Evolutionary conservation across 208 protist species (phyloP), one percentile per base, ranked within the genome.

Genomic region (Acanthamoeba polyphaga): DNA sequence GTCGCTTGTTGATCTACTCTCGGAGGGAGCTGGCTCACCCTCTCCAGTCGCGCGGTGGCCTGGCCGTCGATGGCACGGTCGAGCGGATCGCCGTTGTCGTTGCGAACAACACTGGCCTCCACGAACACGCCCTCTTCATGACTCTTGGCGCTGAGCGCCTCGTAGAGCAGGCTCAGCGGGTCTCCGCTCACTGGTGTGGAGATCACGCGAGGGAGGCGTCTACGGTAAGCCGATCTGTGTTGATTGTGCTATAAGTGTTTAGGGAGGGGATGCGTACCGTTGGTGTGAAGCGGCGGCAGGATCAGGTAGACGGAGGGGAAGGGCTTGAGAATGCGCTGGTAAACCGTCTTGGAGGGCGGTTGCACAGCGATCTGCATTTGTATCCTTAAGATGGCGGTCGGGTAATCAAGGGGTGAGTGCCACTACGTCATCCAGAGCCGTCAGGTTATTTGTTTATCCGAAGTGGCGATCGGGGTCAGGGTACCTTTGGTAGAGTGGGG

Each of bases 251-350:
- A n/a, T n/a, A n/a, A n/a, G n/a, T n/a, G n/a, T n/a, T n/a, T n/a
- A n/a, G n/a, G n/a, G n/a, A n/a, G n/a, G n/a, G n/a, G n/a, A n/a
- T n/a, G n/a, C n/a, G 53, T 17, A 1, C 53, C 53, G 10, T 19
- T 29, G 10, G 13, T 3, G 1, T 5, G 66, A 10, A 72, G n/a
- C 8, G 43, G 74, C 38, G 74, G 74, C 0, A 27, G 9, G n/a
- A 90, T 66, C 5, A 90, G 53, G 53, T 60, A 60, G 51, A 90
- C 82, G 2, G 82, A 60, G 32, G 82, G 82, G 12, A 15, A 90
- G 53, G 82, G 82, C 58, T 90, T 90, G 53, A 90, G 82, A 1
- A 90, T 22, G 12, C 82, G 82, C 82, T 90, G 82, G 58, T 90
- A 90, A 3, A 90, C 82, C 0, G 82, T 90, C 17, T 32, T 24